Evolutionary conservation across 768 basidiomycete species (phyloP), one percentile per base, ranked within the genome.

Genomic region (Auriscalpium vulgare): DNA sequence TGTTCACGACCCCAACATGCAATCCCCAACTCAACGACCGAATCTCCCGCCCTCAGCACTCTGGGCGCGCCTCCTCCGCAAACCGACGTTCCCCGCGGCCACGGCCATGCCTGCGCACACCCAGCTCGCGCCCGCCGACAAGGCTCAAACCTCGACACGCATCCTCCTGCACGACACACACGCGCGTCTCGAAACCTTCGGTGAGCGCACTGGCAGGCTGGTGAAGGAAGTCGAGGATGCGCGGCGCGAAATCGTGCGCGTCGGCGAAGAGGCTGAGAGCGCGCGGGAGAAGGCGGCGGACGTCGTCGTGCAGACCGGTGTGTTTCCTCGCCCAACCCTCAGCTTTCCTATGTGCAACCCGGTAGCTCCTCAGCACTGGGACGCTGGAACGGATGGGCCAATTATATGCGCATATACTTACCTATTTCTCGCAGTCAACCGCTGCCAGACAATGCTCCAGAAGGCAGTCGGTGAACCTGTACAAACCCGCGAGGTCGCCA

Each of bases 151-250:
- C 3, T 85, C 87, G 7, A 84, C 84, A 71, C 80, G 87, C 43
- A 77, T 88, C 61, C 75, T 89, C 11, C 70, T 90, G 19, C 81
- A 88, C 60, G 88, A 89, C 65, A 88, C 85, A 1, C 85, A 88
- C 55, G 79, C 78, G 19, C 80, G 83, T 58, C 75, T 89, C 37
- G 85, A 90, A 68, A 79, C 73, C 61, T 88, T 89, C 57, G 79
- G 83, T 0, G 70, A 71, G 8, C 76, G 77, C 35, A 78, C 84
- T 13, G 81, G 79, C 45, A 68, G 69, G n/a, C 72, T 88, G 21
- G 68, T 80, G 1, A 67, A 67, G 10, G 74, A 71, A 36, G 73
- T 86, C 11, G 78, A 81, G 13, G 74, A 79, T 36, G 73, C 82
- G 23, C 77, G 75, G 59, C 66, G 70, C 7, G 82, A 86, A 60